Base-by-base conservation (phyloP, 805 yeast species). In the Candida insectalens region DNA sequence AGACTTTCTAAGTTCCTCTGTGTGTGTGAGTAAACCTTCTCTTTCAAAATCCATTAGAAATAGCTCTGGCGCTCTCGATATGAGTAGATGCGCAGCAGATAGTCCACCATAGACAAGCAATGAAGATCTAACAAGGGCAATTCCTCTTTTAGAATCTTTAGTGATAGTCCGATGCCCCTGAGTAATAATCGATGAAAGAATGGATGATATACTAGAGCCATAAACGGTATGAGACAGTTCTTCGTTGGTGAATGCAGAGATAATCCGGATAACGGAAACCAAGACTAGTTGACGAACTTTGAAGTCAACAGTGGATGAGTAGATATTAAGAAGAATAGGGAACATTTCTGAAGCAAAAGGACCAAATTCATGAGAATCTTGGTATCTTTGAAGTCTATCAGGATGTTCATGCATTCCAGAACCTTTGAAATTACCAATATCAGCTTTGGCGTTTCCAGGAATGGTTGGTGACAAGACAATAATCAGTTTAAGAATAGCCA, bases 251-350 rank as follows among this genome's bases (percentile, higher is more conserved):
- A 67, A 42, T 27, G 72, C 63, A 0, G 66, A 53, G 1, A 72
- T 52, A 12, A 77, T 63, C 40, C 83, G 65, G 10, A 71, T 51
- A 13, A 83, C 45, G 13, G 74, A 65, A 9, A 76, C 54, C 16
- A 82, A 54, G 1, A 70, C 71, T 33, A 69, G 62, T 35, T 75
- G 65, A 43, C 92, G 68, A 6, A 81, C 63, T 12, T 70, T 71
- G 41, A 66, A 72, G 38, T 82, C 84, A 49, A 82, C 78, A 0
- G 89, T 69, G 2, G 89, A 76, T 23, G 81, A 76, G 46, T 77
- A 84, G 6, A 83, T 67, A 39, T 71, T 74, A 8, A 81, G 52
- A 34, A 84, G 47, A 4, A 77, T 43, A 1, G 72, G 66, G 50
- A 77, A 69, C 4, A 76, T 49, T 6, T 85, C 61, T 29, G 57